phyloP scores from a whole-genome alignment of 257 asterid species.

The Handroanthus guayacan region DNA sequence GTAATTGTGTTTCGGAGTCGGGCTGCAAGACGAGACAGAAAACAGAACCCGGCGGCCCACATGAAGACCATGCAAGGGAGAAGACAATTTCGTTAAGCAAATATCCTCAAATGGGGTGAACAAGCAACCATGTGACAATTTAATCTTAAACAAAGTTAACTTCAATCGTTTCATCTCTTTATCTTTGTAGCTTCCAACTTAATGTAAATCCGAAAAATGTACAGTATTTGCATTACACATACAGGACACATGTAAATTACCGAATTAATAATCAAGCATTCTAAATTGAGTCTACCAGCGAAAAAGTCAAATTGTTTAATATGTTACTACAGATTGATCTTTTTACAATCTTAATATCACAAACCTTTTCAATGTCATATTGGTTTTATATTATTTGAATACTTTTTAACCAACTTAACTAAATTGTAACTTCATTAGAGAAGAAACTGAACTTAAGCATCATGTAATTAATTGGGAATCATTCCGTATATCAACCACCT shows the following conservation, averaged over 20 bases:
- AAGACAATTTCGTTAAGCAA: neutral
- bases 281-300: neutral
- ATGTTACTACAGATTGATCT: neutral
- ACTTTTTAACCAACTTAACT: conserved; percentile 1
- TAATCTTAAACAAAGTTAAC: neutral
- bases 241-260: too few relatives aligned
- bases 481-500: conserved; percentile 9
- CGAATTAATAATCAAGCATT: neutral
- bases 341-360: neutral
- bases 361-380: neutral
- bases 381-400: neutral
- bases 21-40: conserved; percentile 63
- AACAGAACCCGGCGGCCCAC: neutral
- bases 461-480: neutral
- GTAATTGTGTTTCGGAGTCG: conserved; percentile 81
- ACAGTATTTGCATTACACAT: neutral
- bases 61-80: neutral
- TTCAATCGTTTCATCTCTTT: neutral
- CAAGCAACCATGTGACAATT: neutral
- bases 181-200: neutral
- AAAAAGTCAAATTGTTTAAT: neutral
- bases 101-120: neutral
- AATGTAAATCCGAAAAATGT: neutral
- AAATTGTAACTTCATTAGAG: neutral
- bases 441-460: neutral